phyloP scores from a whole-genome alignment of 2,329 filamentous ascomycete species.

The Septoria petroselini region DNA sequence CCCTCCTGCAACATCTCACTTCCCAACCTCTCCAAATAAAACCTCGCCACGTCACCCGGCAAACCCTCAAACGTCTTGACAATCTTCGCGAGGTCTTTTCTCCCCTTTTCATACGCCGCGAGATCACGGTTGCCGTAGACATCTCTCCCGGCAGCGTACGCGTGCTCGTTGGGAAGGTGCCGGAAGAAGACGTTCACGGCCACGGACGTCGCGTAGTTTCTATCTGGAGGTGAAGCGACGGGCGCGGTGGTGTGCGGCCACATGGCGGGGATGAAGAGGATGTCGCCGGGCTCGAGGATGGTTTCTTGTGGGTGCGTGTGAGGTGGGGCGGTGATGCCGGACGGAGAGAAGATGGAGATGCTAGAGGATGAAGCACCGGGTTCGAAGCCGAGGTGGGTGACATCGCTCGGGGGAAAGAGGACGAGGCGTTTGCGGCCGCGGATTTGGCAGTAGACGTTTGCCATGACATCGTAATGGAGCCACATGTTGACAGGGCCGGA shows the following conservation, averaged over 20 bases:
- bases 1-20: slow-evolving; percentile 57
- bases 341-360: slow-evolving; percentile 62
- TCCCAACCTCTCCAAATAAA: slow-evolving; percentile 71
- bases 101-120: slow-evolving; percentile 76
- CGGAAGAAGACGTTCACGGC: slow-evolving; percentile 91
- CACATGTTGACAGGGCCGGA: slow-evolving; percentile 81
- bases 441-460: slow-evolving; percentile 81
- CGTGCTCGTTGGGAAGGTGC: slow-evolving; percentile 50
- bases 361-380: slow-evolving; percentile 78
- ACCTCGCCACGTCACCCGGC: slow-evolving; percentile 64
- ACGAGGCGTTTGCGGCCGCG: slow-evolving; percentile 68
- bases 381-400: slow-evolving; percentile 65
- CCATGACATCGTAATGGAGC: slow-evolving; percentile 90
- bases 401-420: slow-evolving; percentile 75
- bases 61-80: slow-evolving; percentile 61
- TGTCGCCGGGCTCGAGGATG: slow-evolving; percentile 65
- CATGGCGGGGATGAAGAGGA: slow-evolving; percentile 75
- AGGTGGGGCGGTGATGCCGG: neutral
- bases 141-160: slow-evolving; percentile 72
- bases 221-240: slow-evolving; percentile 24
- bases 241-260: slow-evolving; percentile 78
- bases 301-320: slow-evolving; percentile 65
- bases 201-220: slow-evolving; percentile 41
- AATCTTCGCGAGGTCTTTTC: slow-evolving; percentile 68
- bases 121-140: slow-evolving; percentile 87